These are phyloP conservation scores for Cutaneotrichosporon cavernicola DNA, from an alignment of 1,284 basidiomycete genomes.

Conservation along the genomic window DNA sequence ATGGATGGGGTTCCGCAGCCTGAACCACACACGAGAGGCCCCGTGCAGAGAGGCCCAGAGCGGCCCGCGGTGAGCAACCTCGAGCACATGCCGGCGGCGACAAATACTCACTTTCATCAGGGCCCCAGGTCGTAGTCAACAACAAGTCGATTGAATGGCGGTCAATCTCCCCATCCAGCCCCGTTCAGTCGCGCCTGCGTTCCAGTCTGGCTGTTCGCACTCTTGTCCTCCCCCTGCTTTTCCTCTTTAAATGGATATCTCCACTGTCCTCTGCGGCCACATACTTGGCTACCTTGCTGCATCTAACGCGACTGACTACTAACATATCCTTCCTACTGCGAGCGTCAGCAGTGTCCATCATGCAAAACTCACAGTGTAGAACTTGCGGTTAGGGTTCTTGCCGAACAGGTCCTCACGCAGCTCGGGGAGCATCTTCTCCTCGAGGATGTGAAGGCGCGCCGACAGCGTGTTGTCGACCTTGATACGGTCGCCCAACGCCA, in stretches of 20 bases:
- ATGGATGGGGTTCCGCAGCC: neutral
- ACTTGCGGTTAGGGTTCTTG: slow-evolving; percentile 79
- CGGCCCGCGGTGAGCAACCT: neutral
- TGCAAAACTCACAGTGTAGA: slow-evolving; percentile 59
- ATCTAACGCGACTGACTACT: slow-evolving; percentile 17
- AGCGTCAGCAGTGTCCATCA: slow-evolving; percentile 7
- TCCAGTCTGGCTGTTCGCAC: neutral
- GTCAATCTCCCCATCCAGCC: neutral
- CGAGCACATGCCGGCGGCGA: neutral
- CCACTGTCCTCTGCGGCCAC: neutral
- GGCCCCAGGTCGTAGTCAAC: neutral
- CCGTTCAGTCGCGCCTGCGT: neutral
- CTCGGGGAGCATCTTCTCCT: slow-evolving; percentile 93
- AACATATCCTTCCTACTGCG: slow-evolving; percentile 12
- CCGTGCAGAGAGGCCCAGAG: neutral
- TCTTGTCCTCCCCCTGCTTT: neutral
- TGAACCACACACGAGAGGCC: neutral
- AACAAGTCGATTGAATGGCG: neutral
- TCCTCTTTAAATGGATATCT: neutral
- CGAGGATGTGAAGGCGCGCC: slow-evolving; percentile 77
- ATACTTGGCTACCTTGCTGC: slow-evolving; percentile 11
- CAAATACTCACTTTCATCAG: neutral
- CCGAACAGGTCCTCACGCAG: slow-evolving; percentile 83
- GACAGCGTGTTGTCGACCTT: slow-evolving; percentile 88
- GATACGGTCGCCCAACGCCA: slow-evolving; percentile 71